Percentiles rank a stretch among this genome's conserved stretches.
Evolutionary conservation across 2,329 filamentous ascomycete genomes (phyloP).

Genomic region (Escovopsis sp.): DNA sequence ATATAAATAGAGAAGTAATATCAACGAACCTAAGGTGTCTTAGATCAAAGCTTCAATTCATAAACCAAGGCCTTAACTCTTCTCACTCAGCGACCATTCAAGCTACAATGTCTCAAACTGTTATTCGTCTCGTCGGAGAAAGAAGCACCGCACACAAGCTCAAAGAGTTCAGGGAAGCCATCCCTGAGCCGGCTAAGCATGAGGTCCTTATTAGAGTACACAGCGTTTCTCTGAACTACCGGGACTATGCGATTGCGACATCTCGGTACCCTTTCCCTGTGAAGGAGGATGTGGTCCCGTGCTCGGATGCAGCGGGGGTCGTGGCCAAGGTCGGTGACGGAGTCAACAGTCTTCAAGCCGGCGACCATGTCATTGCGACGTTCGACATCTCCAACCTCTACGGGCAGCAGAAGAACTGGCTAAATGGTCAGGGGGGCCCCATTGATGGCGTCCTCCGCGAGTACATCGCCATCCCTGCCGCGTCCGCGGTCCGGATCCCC

Average conservation of each 20-base stretch:
- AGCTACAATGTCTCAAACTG: too few species aligned
- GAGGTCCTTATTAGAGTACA: slow-evolving; percentile 17
- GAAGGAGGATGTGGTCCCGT: slow-evolving; percentile 16
- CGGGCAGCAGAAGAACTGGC: not conserved
- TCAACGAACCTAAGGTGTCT: too few species aligned
- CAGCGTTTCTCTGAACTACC: slow-evolving; percentile 20
- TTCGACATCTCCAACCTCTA: not conserved
- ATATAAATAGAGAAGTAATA: too few species aligned
- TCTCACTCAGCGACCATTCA: too few species aligned
- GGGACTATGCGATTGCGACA: slow-evolving; percentile 22
- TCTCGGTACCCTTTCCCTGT: slow-evolving; percentile 27
- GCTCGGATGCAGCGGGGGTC: slow-evolving; percentile 28
- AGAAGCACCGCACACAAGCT: too few species aligned
- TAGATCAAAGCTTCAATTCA: too few species aligned
- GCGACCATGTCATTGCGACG: slow-evolving; percentile 24
- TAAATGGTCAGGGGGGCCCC: not conserved
- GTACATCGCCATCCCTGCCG: not conserved
- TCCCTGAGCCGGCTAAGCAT: not conserved
- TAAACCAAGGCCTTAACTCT: too few species aligned
- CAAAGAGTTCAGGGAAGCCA: too few species aligned
- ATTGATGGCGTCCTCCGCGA: not conserved
- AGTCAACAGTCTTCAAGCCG: slow-evolving; percentile 16
- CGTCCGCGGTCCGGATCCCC: not conserved
- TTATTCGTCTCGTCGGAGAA: too few species aligned
- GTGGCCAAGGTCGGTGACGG: slow-evolving; percentile 22